A percentile compares a stretch with the other conserved stretches of the same genome.
Conservation (phyloP, 257 asterid species). For the Misopates orontium region DNA sequence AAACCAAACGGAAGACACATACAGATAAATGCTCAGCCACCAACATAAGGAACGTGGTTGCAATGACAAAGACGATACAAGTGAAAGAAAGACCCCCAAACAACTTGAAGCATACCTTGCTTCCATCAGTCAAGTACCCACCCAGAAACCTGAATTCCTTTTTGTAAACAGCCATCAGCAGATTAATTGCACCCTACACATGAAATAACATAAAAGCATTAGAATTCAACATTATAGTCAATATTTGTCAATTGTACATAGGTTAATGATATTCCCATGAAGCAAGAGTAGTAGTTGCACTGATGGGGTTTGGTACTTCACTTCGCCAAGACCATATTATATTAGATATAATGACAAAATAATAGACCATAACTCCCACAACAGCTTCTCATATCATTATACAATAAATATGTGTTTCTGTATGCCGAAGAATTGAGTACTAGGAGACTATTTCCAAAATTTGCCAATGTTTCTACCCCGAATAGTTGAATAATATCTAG, state of each 20-base stretch:
- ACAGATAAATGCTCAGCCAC: conserved; percentile 21
- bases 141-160: conserved; percentile 79
- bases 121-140: conserved; percentile 80
- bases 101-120: conserved; percentile 61
- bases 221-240: conserved; percentile 17
- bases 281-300: conserved; percentile 9
- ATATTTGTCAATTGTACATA: conserved; percentile 8
- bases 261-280: not conserved
- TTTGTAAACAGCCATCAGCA: conserved; percentile 91
- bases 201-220: conserved; percentile 22
- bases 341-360: conserved; percentile 22
- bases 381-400: not conserved
- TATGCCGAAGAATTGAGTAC: not conserved
- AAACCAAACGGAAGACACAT: conserved; percentile 21
- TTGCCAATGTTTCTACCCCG: not conserved
- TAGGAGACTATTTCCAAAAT: too few relatives aligned
- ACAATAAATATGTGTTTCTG: not conserved
- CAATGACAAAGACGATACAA: not conserved
- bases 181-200: conserved; percentile 89
- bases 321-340: conserved; percentile 2
- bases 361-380: conserved; percentile 7
- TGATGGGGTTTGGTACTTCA: conserved; percentile 12
- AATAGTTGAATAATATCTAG: conserved; percentile 13
- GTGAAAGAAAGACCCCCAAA: conserved; percentile 14
- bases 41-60: not conserved